These are phyloP conservation scores for Nicotiana paniculata DNA, from an alignment of 257 asterid genomes.

Conservation along the genomic window DNA sequence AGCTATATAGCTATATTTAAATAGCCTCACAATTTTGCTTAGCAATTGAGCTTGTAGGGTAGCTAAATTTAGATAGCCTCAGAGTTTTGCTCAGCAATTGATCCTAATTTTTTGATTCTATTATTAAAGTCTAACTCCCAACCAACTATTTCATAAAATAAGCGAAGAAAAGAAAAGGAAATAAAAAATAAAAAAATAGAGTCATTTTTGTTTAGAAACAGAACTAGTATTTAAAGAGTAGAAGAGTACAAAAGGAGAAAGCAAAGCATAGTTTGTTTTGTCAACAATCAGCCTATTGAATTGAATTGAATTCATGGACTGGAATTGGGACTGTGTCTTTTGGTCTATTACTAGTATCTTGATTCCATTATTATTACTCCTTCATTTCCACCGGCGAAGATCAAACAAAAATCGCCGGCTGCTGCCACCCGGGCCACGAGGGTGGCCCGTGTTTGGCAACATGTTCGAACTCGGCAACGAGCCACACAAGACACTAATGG, in stretches of 20 bases:
- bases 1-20: too few species aligned
- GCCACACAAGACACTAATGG: slow-evolving; percentile 4
- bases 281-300: neutral
- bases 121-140: too few species aligned
- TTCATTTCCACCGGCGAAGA: neutral
- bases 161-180: too few species aligned
- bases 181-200: too few species aligned
- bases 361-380: neutral
- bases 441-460: slow-evolving; percentile 15
- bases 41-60: too few species aligned
- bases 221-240: neutral
- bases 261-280: neutral
- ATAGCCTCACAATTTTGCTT: too few species aligned
- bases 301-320: neutral
- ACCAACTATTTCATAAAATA: too few species aligned
- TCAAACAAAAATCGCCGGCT: neutral
- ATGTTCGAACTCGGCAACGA: slow-evolving; percentile 9
- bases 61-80: too few species aligned
- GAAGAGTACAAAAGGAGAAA: neutral
- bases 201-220: too few species aligned
- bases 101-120: too few species aligned
- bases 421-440: slow-evolving; percentile 13
- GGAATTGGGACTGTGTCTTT: neutral
- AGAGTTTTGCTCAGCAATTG: too few species aligned
- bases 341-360: neutral